Evolutionary conservation across 768 basidiomycete species (phyloP), one percentile per base, ranked within the genome.

Genomic region (Calocera viscosa): DNA sequence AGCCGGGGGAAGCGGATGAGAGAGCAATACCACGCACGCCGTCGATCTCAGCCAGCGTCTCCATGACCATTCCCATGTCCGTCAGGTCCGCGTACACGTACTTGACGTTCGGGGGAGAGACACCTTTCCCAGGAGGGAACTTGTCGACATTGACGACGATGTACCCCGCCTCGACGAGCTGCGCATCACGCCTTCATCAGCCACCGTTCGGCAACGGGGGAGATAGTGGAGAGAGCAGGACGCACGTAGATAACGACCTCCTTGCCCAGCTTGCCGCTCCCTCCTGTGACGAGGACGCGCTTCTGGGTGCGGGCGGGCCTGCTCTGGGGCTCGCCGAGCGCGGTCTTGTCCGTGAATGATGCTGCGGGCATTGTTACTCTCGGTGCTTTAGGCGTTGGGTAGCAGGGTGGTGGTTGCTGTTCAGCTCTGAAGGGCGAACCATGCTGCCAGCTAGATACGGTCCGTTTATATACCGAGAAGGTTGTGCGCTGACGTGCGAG

Each of bases 61-160:
- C 66, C 66, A 67, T 67, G 12, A 67, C 66, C 41, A 64, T 60
- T 11, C 66, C 66, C 66, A 67, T 67, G 19, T 67, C 66, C 2
- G 66, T 67, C 43, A 67, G 53, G 49, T 67, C 66, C 14, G 53
- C 53, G 26, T 67, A 53, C 7, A 67, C 43, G 28, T 67, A 43
- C 34, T 53, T 53, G 30, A 40, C 39, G 32, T 39, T 41, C 39
- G 22, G 28, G 53, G 47, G 53, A 10, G 53, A 11, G 22, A 32
- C 53, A 26, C 53, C 53, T 26, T 60, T 63, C 10, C 60, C 17
- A 24, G 66, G 53, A 2, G 53, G 26, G 66, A 67, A 43, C 28
- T 53, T 43, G 53, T 67, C 66, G 24, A 67, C 43, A 63, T 67
- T 67, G 53, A 67, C 53, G 33, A 67, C 66, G n/a, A 49, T 35